Conservation (phyloP, 2,329 filamentous ascomycete genomes). For the Drechslerella dactyloides region DNA sequence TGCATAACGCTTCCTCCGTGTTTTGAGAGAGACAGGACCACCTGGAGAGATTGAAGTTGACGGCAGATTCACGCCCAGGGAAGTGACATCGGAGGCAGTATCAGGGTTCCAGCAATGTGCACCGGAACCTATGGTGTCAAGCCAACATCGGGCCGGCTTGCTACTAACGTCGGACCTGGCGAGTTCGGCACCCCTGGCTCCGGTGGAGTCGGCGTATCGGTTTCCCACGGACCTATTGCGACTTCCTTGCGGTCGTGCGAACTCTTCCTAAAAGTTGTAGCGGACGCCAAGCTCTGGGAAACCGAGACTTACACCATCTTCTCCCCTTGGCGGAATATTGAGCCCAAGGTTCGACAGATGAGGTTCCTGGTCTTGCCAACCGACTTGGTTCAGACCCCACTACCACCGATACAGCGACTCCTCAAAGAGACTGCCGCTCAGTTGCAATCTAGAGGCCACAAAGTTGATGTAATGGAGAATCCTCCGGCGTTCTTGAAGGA, state of each 20-base stretch:
- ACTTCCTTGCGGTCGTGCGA: conserved; percentile 63
- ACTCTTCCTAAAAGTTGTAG: conserved; percentile 64
- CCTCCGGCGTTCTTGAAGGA: conserved; percentile 63
- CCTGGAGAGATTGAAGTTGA: neutral
- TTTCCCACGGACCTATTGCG: conserved; percentile 62
- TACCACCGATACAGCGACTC: conserved; percentile 62
- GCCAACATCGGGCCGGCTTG: conserved; percentile 59
- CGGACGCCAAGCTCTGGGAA: conserved; percentile 63
- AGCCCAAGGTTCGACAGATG: conserved; percentile 55
- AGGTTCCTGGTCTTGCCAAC: conserved; percentile 62
- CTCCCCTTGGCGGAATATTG: conserved; percentile 57
- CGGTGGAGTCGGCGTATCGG: conserved; percentile 62
- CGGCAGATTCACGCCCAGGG: conserved; percentile 55
- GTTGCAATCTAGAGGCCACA: conserved; percentile 61
- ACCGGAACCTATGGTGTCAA: conserved; percentile 64
- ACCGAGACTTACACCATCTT: conserved; percentile 60
- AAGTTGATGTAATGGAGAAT: conserved; percentile 65
- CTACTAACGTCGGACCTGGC: conserved; percentile 59
- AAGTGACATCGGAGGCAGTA: conserved; percentile 67
- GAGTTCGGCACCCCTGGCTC: conserved; percentile 64
- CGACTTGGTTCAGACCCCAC: conserved; percentile 63
- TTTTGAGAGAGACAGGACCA: too few species aligned
- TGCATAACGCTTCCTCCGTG: neutral
- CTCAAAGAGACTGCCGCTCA: conserved; percentile 60
- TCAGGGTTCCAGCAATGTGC: conserved; percentile 61